phyloP scores from a whole-genome alignment of 371 early-diverging fungal genomes.

The Mucor irregularis region DNA sequence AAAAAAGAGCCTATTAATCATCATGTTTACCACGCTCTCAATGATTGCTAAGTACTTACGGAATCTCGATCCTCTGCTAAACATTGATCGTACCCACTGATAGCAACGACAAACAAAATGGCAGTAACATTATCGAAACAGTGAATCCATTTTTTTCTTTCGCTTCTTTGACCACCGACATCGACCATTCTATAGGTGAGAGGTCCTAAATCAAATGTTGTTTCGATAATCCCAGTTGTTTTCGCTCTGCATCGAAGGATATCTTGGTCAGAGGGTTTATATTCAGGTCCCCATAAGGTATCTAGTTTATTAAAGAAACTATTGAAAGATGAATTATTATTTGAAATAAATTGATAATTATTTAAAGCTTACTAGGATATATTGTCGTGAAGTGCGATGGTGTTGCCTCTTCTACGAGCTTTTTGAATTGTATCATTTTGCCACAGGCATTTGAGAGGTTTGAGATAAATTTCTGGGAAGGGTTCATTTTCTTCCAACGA shows the following conservation, averaged over 20 bases:
- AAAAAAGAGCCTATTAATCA: too few species aligned
- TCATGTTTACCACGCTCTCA: not conserved
- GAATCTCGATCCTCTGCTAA: conserved; percentile 91
- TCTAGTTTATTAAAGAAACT: conserved; percentile 87
- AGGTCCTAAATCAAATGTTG: conserved; percentile 78
- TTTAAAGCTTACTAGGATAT: conserved; percentile 63
- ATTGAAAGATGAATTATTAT: not conserved
- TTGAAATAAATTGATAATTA: not conserved
- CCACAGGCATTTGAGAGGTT: conserved; percentile 78
- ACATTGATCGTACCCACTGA: conserved; percentile 93
- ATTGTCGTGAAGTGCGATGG: conserved; percentile 85
- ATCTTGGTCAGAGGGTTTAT: conserved; percentile 89
- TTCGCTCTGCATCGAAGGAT: conserved; percentile 82
- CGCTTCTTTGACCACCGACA: conserved; percentile 92
- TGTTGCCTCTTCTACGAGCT: conserved; percentile 65
- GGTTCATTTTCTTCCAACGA: conserved; percentile 55
- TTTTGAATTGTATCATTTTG: conserved; percentile 67
- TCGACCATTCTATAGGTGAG: conserved; percentile 89
- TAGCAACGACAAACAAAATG: conserved; percentile 89
- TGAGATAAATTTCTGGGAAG: conserved; percentile 70
- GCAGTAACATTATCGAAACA: conserved; percentile 95
- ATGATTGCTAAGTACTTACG: conserved; percentile 49
- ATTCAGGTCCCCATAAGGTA: conserved; percentile 70
- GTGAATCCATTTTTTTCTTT: conserved; percentile 94
- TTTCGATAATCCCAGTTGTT: conserved; percentile 87